Evolutionary conservation across 352 stramenopile species (phyloP), one percentile per base, ranked within the genome.

Genomic region (Globisporangium canariense): DNA sequence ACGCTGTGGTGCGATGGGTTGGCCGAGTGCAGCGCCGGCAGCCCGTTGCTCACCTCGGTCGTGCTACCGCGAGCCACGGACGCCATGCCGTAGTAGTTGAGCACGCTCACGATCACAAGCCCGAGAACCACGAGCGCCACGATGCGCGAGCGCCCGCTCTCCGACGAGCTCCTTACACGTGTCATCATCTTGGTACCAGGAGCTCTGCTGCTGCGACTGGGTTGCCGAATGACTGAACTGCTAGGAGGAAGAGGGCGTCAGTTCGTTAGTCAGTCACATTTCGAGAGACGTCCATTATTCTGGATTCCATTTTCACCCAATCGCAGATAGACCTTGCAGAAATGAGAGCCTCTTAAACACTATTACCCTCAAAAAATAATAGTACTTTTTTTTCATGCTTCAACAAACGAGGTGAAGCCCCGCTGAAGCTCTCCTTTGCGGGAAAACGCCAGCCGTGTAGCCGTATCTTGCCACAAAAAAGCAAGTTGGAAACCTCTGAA

Each of bases 51-150:
- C 45, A 51, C 56, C 28, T 59, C 32, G 20, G 46, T 49, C 14
- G 43, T 53, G 47, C 20, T 55, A 5, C 40, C 30, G 38, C 67
- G 40, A 30, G 34, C 62, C 40, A 69, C 57, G 30, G 54, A 25
- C 59, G 68, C 53, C 69, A 76, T 71, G 22, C 52, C 62, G 45
- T 71, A 70, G 53, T 75, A 77, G 64, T 78, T 79, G 69, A 79
- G 53, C 22, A 79, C 38, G 25, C 40, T 67, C 62, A 77, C 67
- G 14, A 57, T 22, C 45, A 74, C 47, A 25, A 76, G 16, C 0
- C 62, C 58, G 3, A 69, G 64, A 51, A 59, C n/a, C 46, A 76
- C 56, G 28, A 77, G 49, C 22, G 64, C 53, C 45, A 74, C 4
- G 22, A 76, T 46, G 28, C 49, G 47, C 18, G 49, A 58, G 45